Base-by-base conservation (phyloP, 108 stramenopile genomes). In the Bacterosira constricta region DNA sequence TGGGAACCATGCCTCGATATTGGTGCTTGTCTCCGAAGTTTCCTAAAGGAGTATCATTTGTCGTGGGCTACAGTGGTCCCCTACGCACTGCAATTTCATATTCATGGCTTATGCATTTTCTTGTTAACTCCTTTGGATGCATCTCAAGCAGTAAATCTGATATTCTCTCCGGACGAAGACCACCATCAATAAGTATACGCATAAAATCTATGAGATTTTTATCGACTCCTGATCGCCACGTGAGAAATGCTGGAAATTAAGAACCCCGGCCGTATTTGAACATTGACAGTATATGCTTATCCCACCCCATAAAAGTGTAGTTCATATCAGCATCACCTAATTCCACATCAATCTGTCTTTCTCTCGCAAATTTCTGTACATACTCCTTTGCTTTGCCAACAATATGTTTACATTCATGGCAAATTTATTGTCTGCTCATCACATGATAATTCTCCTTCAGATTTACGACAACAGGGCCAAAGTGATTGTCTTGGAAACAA, bases 201-300 rank as follows among this genome's bases (percentile, higher is more conserved):
- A 80, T 80, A 45, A 73, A 36, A 32, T 80, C 65, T 1, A 80
- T 32, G 11, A 80, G 17, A 23, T 7, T n/a, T 9, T 67, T 67
- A 45, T 73, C 64, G 2, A 80, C 49, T 4, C 69, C 79, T 23
- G 71, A 56, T 26, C 30, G 44, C 23, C 31, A 39, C 0, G 79
- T 80, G 12, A 80, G 65, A 37, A 66, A 51, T 18, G 79, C 79
- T 36, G 71, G 79, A 55, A 80, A 73, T 23, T 80, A 25, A 5
- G 6, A 25, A 5, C 77, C 71, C 15, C 20, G 17, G 1, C 70
- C 52, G 29, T 64, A 44, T n/a, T 35, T 52, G 5, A 64, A 66
- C 20, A 72, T 54, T 6, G 56, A 29, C 6, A 61, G 6, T 0
- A 52, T 52, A 7, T 25, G 26, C 2, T 32, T 29, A 31, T 77